Base-by-base conservation (phyloP, 352 stramenopile genomes). In the Phytophthora niederhauseri region DNA sequence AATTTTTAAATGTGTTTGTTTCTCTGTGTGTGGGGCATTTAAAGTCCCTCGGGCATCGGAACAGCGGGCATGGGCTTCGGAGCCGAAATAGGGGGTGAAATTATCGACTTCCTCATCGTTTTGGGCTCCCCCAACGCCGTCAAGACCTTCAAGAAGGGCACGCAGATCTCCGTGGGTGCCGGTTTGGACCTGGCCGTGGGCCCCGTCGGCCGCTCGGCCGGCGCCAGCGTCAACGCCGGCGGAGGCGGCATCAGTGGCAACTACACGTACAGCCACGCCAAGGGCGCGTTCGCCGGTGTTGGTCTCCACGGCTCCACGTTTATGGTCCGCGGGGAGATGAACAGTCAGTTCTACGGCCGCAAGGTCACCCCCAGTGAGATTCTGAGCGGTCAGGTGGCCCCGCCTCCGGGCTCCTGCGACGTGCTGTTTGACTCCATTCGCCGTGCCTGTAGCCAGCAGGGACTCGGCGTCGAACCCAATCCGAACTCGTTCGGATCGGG, bases 41-140 rank as follows among this genome's bases (percentile, higher is more conserved):
- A 26, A 26, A 26, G 24, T 26, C 89, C 89, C 1, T 95, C 87
- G 28, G 87, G 84, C 28, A 95, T 97, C 58, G 88, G 86, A 48
- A 94, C 87, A 2, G 87, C 85, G 22, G 88, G 89, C 28, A 59
- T 96, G 20, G 89, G 89, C 66, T 94, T 95, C 66, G 87, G 87
- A 53, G 86, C 86, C 3, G 86, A 95, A 63, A 91, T 94, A 48
- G 89, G 89, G 46, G 89, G 87, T 14, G 89, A 96, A 61, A 90
- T 96, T 68, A 83, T 95, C 64, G 88, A 97, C 50, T 97, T 95
- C 52, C 93, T 97, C 83, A 97, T 97, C 71, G 75, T 97, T 3
- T 69, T 97, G 45, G 86, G 87, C 73, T 96, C 89, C 0, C 67
- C 62, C 4, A 78, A 65, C 41, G 85, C 89, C 43, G 81, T 96